Base-by-base conservation (phyloP, 2,329 filamentous ascomycete species). In the Microsporum audouinii region DNA sequence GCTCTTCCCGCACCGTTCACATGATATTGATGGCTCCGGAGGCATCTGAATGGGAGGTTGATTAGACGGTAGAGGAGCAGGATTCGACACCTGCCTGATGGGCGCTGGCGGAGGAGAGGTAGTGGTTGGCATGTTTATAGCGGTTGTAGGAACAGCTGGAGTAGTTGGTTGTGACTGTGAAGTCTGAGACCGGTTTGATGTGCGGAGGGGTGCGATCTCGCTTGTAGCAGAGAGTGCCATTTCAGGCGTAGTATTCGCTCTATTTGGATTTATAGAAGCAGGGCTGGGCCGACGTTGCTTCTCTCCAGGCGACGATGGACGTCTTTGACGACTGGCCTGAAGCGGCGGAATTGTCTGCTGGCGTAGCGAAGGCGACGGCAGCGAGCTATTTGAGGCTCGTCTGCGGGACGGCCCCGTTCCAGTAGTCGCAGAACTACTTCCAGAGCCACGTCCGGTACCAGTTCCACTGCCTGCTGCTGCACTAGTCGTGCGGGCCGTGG, bases 11-110 rank as follows among this genome's bases (percentile, higher is more conserved):
- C 92, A 97, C 7, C 83, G 79, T 41, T 84, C 82, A 71, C 92
- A 96, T 6, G 78, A 79, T 58, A 95, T 83, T 0, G 83, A 84
- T 0, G 91, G 89, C 68, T 95, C 89, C 2, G 67, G 47, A 12
- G 63, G 63, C 10, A 33, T 34, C 39, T 57, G 57, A 12, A 36
- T 14, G 3, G 43, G 31, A 14, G 57, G 8, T 8, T 33, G 27
- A 36, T 39, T 12, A 36, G 57, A 45, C 3, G 57, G 43, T 31
- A 41, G 17, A 34, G 23, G 8, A 43, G 33, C 56, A n/a, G 56
- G 56, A 5, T 58, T 41, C 29, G 56, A 58, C 5, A 31, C 39
- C 36, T 27, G 56, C 17, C 56, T 45, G 14, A 10, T 41, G 31
- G 39, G 56, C 2, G 36, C 56, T 29, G 38, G 38, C n/a, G 36